A percentile compares a stretch with the other conserved stretches of the same genome.
These are phyloP conservation scores for Xylaria sp. DNA, from an alignment of 495 filamentous ascomycete species.

Conservation along the genomic window DNA sequence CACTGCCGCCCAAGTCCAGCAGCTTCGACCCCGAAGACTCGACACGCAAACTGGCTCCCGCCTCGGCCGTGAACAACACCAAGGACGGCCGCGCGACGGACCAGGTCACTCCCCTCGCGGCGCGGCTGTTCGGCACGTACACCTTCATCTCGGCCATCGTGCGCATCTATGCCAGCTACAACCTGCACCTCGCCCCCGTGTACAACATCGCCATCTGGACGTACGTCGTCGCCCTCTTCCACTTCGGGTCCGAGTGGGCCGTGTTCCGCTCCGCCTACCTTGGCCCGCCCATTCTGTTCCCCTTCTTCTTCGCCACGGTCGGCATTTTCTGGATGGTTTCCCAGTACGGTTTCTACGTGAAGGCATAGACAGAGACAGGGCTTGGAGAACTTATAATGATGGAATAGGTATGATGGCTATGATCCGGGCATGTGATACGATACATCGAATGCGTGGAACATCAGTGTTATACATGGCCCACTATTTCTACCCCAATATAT, in stretches of 20 bases:
- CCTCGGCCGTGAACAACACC: conserved; percentile 52
- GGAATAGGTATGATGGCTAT: no score
- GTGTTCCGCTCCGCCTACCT: conserved; percentile 74
- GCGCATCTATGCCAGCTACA: conserved; percentile 84
- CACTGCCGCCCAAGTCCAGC: conserved; percentile 40
- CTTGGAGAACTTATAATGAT: background rate
- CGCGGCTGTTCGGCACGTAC: conserved; percentile 91
- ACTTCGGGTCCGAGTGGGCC: conserved; percentile 84
- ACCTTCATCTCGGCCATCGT: conserved; percentile 79
- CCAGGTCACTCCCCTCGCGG: conserved; percentile 73
- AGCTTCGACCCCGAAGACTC: conserved; percentile 55
- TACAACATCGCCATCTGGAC: conserved; percentile 84
- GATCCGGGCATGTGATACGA: background rate
- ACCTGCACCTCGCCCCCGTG: conserved; percentile 70
- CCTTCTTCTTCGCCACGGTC: conserved; percentile 72
- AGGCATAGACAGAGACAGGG: conserved; percentile 35
- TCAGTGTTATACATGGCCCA: background rate
- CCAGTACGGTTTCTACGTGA: conserved; percentile 72
- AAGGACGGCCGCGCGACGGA: conserved; percentile 55
- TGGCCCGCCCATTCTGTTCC: conserved; percentile 71
- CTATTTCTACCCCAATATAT: conserved; percentile 4
- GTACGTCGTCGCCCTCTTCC: conserved; percentile 76
- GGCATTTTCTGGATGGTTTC: conserved; percentile 83
- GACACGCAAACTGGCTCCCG: conserved; percentile 49
- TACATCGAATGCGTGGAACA: background rate